Evolutionary conservation across 495 filamentous ascomycete species (phyloP).

Genomic region (Penicillium egyptiacum): DNA sequence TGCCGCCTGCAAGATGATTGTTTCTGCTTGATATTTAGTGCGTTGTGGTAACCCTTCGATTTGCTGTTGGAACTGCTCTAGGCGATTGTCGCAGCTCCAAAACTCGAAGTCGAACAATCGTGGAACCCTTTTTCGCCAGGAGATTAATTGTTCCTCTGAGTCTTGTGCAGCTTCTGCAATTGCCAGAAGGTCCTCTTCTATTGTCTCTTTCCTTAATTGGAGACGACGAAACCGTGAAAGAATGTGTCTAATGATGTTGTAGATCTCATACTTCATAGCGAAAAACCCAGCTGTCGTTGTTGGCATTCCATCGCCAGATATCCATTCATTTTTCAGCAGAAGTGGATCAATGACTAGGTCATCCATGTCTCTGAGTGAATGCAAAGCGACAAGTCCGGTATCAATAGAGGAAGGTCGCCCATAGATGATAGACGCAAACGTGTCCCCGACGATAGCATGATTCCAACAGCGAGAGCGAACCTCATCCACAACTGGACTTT

Average conservation of each 20-base stretch:
- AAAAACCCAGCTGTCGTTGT: constrained; percentile 16
- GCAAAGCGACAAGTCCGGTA: constrained; percentile 15
- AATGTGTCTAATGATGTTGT: constrained; percentile 19
- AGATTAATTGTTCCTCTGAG: constrained; percentile 2
- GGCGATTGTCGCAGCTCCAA: constrained; percentile 12
- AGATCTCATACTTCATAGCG: constrained; percentile 17
- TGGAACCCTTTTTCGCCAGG: constrained; percentile 14
- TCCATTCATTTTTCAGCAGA: constrained; percentile 7
- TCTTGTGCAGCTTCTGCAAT: constrained; percentile 16
- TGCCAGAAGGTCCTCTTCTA: constrained; percentile 13
- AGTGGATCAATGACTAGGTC: constrained; percentile 14
- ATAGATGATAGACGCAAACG: constrained; percentile 21
- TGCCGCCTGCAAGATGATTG: constrained; percentile 23
- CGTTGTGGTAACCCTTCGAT: constrained; percentile 8
- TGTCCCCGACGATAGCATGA: constrained; percentile 22
- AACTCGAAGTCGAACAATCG: constrained; percentile 16
- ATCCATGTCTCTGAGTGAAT: constrained; percentile 15
- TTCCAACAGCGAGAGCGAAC: constrained; percentile 25
- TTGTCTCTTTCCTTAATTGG: constrained; percentile 10
- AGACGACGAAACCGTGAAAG: constrained; percentile 20
- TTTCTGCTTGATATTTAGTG: constrained; percentile 18
- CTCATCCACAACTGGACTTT: constrained; percentile 12
- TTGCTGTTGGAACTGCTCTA: constrained; percentile 8
- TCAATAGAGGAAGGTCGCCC: constrained; percentile 23
- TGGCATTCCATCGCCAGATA: not conserved